Percentiles rank a stretch among this genome's conserved stretches.
Conservation (phyloP, 768 basidiomycete species). For the Baorangia bicolor region DNA sequence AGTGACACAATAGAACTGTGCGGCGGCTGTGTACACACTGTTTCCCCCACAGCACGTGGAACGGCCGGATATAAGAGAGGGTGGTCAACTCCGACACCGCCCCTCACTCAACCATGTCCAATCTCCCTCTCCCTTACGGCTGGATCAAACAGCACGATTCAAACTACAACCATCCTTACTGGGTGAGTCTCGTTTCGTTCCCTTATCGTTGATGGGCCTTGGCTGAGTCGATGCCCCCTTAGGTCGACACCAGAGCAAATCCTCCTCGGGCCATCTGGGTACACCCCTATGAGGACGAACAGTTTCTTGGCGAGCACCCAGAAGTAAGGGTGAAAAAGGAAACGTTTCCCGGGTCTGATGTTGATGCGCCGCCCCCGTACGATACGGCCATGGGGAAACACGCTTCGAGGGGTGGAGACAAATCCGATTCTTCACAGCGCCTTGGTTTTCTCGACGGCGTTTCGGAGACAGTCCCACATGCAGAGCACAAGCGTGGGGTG, state of each 20-base stretch:
- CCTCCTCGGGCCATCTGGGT: conserved; percentile 72
- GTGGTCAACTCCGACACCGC: not conserved
- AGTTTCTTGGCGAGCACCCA: conserved; percentile 57
- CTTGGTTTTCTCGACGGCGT: not conserved
- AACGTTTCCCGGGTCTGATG: not conserved
- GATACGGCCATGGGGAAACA: conserved; percentile 27
- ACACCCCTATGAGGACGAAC: conserved; percentile 70
- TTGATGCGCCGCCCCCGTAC: conserved; percentile 29
- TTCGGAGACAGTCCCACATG: not conserved
- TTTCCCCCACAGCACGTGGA: conserved; percentile 17
- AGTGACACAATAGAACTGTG: not conserved
- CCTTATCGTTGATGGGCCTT: too few relatives aligned
- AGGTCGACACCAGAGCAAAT: conserved; percentile 63
- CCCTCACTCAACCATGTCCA: conserved; percentile 10
- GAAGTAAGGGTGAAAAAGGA: conserved; percentile 41
- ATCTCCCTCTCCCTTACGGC: conserved; percentile 51
- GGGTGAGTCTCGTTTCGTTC: conserved; percentile 34
- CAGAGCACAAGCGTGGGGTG: conserved; percentile 48
- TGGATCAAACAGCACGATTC: conserved; percentile 54
- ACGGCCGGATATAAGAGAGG: not conserved
- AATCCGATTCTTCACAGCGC: not conserved
- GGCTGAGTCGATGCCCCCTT: not conserved
- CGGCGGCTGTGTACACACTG: conserved; percentile 4
- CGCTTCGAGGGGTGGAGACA: conserved; percentile 24
- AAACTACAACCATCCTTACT: conserved; percentile 45